Percentiles rank a stretch among this genome's conserved stretches.
phyloP scores from a whole-genome alignment of 2,329 filamentous ascomycete species.

The Penicillium occitanis region DNA sequence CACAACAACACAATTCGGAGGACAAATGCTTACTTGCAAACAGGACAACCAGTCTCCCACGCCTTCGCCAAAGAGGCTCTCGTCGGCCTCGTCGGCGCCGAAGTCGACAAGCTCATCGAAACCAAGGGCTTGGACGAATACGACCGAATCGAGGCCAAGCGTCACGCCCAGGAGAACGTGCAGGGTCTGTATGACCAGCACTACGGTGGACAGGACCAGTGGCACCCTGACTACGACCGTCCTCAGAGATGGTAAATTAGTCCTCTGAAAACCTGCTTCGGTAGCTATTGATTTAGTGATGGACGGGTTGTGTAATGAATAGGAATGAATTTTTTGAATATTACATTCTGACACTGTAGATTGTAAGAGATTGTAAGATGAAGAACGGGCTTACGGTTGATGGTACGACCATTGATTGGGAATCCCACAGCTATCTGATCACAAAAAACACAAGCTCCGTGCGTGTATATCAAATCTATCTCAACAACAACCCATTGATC shows the following conservation, averaged over 20 bases:
- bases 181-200: conserved; percentile 63
- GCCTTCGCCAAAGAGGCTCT: conserved; percentile 75
- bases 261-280: background rate
- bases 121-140: conserved; percentile 64
- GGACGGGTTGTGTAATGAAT: background rate
- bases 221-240: conserved; percentile 48
- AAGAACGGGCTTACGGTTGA: background rate
- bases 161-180: conserved; percentile 59
- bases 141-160: conserved; percentile 60
- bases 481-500: background rate
- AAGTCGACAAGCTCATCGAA: conserved; percentile 74
- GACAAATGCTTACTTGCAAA: background rate
- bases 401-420: background rate
- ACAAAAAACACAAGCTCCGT: background rate
- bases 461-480: conserved; percentile 2
- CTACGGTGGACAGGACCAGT: conserved; percentile 55
- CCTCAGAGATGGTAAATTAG: conserved; percentile 22
- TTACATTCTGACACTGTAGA: background rate
- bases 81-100: conserved; percentile 68
- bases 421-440: background rate
- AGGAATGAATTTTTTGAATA: background rate
- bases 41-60: conserved; percentile 72
- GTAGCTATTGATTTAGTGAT: background rate
- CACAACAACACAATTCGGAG: background rate
- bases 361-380: background rate